Base-by-base conservation (phyloP, 2,329 filamentous ascomycete species). In the Sporothrix dimorphospora region DNA sequence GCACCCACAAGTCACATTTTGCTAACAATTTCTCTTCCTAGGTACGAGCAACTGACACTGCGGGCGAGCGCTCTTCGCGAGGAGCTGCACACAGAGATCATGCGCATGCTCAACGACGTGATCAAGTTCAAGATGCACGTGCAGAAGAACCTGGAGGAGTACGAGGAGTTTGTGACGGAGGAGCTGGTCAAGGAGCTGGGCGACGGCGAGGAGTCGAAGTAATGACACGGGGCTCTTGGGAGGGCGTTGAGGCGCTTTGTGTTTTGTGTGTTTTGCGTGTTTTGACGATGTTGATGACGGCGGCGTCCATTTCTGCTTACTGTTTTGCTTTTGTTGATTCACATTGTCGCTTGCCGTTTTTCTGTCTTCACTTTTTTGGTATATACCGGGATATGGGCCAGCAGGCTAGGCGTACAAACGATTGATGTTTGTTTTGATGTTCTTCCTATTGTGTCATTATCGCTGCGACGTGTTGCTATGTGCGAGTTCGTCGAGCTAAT, bases 61-160 rank as follows among this genome's bases (percentile, higher is more conserved):
- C 89, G 90, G 42, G 93, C 93, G 65, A 93, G 93, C 75, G 85
- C 93, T 0, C 86, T 98, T 30, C 90, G 96, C n/a, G 96, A 99
- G 81, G 94, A 98, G 80, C 86, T 99, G n/a, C 96, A 99, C 81
- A 97, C 94, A 0, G 94, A 98, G 80, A 93, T 98, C 77, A 96
- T 98, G 83, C 91, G 91, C 77, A 97, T 98, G 89, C 84, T 99
- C 73, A 97, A 98, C 82, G 94, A 98, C 79, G 92, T 98, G 74
- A 97, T 98, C 84, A 94, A 97, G 79, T 98, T 99, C 88, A 99
- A 99, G 84, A 93, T 99, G 75, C 94, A 98, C 79, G 87, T 99
- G 69, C 96, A 99, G 81, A 94, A 94, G 83, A 91, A 90, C 73
- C 85, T 99, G 70, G 95, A 98, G 79, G 93, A 96, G 78, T 98